Base-by-base conservation (phyloP, 176 grass and related monocot species). In the Paspalum vaginatum region DNA sequence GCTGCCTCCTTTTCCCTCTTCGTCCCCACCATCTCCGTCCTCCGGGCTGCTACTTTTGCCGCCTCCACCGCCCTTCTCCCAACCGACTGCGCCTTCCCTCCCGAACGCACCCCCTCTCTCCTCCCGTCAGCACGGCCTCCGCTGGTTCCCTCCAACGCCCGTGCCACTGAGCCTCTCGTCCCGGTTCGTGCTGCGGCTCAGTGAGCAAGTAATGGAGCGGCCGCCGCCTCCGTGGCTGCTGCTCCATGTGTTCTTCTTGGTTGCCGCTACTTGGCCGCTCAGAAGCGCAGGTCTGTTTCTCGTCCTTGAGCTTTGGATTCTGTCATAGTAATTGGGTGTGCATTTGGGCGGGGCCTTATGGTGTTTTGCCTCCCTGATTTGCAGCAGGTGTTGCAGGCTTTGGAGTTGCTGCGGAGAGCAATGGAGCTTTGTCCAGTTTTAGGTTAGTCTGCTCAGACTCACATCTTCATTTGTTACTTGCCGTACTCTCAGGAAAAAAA, bases 21-120 rank as follows among this genome's bases (percentile, higher is more conserved):
- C 60, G 8, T 42, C 45, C 40, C 61, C 70, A 62, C 68, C 74
- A 79, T 41, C 81, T 74, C 74, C 81, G 38, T 46, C 52, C 48
- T 77, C 68, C 74, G 76, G 70, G 76, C 53, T 70, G 76, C 87
- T 39, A 69, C 81, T 84, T 87, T 89, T 81, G 78, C 66, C 78
- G 50, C 39, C 80, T 78, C 75, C 70, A 74, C 47, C 22, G 18
- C 37, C 68, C 80, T 84, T 57, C 22, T 61, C 54, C 81, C 82
- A 85, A 89, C 80, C 48, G 68, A 76, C 64, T 62, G 18, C 70
- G 84, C 56, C 55, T 82, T 61, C 66, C 25, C 74, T 84, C 81
- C 42, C 66, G 9, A 69, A 26, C 6, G n/a, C 56, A 20, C 11
- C 43, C 56, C 57, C n/a, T 9, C 57, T 50, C 11, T 21, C 10